Percentiles rank a stretch among this genome's conserved stretches.
phyloP scores from a whole-genome alignment of 106 monocot genomes.

The Amphibolis antarctica region DNA sequence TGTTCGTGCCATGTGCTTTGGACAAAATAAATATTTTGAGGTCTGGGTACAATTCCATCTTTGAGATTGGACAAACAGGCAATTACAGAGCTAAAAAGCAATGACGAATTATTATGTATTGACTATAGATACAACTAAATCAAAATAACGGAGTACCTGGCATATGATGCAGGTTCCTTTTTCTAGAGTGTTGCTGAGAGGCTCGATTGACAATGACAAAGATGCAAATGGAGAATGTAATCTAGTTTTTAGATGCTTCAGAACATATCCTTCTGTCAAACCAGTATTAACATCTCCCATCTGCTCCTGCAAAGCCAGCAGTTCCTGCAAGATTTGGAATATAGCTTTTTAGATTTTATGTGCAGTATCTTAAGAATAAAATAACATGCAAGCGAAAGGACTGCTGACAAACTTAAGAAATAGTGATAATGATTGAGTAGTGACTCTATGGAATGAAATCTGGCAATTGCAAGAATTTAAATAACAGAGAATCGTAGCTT shows the following conservation, averaged over 20 bases:
- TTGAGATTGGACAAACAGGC: no score
- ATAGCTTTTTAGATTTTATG: no score
- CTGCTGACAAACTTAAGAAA: no score
- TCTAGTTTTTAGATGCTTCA: constrained; percentile 30
- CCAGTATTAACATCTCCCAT: constrained; percentile 33
- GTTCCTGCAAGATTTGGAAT: constrained; percentile 2
- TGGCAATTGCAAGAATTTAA: no score
- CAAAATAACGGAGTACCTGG: background rate
- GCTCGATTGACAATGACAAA: background rate
- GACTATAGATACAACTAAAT: no score
- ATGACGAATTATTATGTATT: no score
- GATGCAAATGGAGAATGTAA: background rate
- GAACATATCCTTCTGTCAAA: constrained; percentile 45
- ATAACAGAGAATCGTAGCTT: background rate
- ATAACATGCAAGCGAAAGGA: no score
- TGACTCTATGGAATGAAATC: no score
- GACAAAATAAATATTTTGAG: background rate
- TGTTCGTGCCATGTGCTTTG: no score
- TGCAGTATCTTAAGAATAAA: no score
- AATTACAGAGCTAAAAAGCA: no score
- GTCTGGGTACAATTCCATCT: background rate
- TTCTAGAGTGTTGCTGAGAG: background rate
- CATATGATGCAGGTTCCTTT: constrained; percentile 11
- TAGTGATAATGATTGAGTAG: no score
- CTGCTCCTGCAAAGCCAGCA: constrained; percentile 5